Evolutionary conservation across 495 filamentous ascomycete species (phyloP), one percentile per base, ranked within the genome.

Genomic region (Aspergillus carlsbadensis): DNA sequence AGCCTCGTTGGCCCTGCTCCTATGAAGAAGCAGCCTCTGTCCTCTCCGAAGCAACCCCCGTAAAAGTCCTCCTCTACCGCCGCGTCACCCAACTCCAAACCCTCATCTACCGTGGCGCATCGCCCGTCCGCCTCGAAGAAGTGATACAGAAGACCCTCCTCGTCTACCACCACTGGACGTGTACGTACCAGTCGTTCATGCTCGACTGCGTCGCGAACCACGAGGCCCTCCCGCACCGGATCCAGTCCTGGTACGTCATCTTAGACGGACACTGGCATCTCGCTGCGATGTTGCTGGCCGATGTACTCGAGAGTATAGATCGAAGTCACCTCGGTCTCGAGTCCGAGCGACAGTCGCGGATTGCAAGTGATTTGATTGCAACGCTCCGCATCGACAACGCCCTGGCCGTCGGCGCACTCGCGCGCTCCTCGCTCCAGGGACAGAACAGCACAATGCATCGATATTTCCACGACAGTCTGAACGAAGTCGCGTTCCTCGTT

Each of bases 81-180:
- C 45, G 45, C 45, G 45, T 49, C 13, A 49, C 45, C 14, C 45
- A 49, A 36, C 45, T 49, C 31, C 45, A 49, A 49, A 49, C 45
- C 29, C 31, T 49, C 1, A 17, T 49, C 29, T 49, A 49, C 17
- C 45, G 45, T 0, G 31, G 31, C 31, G 45, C 45, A 7, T 2
- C 5, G 3, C 31, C 31, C 6, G 26, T 5, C 0, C 45, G 45
- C 6, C 45, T 49, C 2, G 45, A 49, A 17, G n/a, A 18, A 13
- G 45, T 18, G 15, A 36, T 49, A 17, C 45, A 36, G 11, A 33
- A 14, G 21, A 49, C 45, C 0, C 26, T 49, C 14, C 15, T 21
- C n/a, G 45, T 49, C 10, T 49, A 49, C 17, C 15, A 49, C 1
- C 45, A 49, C 31, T 49, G 45, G 45, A 36, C 29, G 5, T 10